These are phyloP conservation scores for Gracilaria vermiculophylla DNA, from an alignment of 23 red algal species.

Conservation along the genomic window DNA sequence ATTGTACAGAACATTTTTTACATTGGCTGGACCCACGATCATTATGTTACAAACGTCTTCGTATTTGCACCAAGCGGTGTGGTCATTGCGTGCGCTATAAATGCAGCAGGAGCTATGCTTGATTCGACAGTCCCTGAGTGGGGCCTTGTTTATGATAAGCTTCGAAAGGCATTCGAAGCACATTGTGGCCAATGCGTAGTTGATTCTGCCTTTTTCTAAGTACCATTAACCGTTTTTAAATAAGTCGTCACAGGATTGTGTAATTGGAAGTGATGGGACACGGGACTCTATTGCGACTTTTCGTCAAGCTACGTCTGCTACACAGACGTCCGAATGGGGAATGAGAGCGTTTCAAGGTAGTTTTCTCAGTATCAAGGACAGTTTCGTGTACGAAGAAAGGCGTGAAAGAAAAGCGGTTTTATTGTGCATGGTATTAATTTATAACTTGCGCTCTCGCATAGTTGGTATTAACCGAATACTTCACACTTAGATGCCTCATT, in stretches of 20 bases:
- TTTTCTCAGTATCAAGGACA: neutral
- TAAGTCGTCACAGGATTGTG: neutral
- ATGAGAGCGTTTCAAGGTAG: slow-evolving; percentile 2
- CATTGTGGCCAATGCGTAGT: neutral
- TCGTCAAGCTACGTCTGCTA: neutral
- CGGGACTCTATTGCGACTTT: too few relatives aligned
- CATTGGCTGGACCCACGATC: neutral
- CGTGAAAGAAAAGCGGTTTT: neutral
- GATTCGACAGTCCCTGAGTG: neutral
- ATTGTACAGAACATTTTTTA: neutral
- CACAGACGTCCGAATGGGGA: neutral
- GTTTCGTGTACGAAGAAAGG: neutral
- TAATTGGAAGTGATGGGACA: neutral
- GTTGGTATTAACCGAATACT: neutral
- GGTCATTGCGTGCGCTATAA: neutral
- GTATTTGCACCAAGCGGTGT: neutral
- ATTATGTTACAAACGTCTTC: neutral
- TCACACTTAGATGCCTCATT: neutral
- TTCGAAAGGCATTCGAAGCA: neutral
- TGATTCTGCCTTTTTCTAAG: neutral
- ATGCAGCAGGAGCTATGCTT: neutral
- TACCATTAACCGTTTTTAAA: neutral
- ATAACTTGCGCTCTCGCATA: neutral
- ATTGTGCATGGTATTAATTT: neutral
- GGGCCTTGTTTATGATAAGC: neutral